These are phyloP conservation scores for Ophiocordyceps robertsii DNA, from an alignment of 2,329 filamentous ascomycete genomes.

Conservation along the genomic window DNA sequence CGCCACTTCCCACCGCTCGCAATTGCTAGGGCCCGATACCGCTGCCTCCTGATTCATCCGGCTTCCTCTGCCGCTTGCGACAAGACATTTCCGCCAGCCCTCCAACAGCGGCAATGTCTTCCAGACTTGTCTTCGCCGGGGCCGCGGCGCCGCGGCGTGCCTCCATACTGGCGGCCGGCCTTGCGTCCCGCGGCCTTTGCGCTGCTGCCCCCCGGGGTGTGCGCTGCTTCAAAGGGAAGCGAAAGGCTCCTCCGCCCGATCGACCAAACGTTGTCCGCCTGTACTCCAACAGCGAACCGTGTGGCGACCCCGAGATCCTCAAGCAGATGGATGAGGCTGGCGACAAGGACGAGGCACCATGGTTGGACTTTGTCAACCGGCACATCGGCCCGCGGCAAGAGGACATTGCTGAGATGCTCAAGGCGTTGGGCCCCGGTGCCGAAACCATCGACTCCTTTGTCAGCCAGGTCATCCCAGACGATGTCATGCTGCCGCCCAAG, in stretches of 20 bases:
- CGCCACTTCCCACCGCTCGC: no score
- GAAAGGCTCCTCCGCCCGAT: not conserved
- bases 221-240: not conserved
- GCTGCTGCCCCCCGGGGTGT: not conserved
- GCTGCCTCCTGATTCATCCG: not conserved
- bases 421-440: slow-evolving; percentile 60
- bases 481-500: slow-evolving; percentile 42
- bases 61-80: not conserved
- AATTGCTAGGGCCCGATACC: no score
- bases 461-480: slow-evolving; percentile 65
- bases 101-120: not conserved
- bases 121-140: not conserved
- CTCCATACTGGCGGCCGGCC: not conserved
- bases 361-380: slow-evolving; percentile 51
- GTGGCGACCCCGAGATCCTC: not conserved
- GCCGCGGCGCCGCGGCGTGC: not conserved
- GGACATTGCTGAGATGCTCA: slow-evolving; percentile 66
- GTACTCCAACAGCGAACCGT: no score
- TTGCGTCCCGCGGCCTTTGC: not conserved
- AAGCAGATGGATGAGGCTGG: slow-evolving; percentile 7
- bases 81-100: not conserved
- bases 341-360: slow-evolving; percentile 9
- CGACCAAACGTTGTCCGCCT: not conserved
- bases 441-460: slow-evolving; percentile 71
- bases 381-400: slow-evolving; percentile 74